These are phyloP conservation scores for Lentinus brumalis DNA, from an alignment of 768 basidiomycete genomes.

Conservation along the genomic window DNA sequence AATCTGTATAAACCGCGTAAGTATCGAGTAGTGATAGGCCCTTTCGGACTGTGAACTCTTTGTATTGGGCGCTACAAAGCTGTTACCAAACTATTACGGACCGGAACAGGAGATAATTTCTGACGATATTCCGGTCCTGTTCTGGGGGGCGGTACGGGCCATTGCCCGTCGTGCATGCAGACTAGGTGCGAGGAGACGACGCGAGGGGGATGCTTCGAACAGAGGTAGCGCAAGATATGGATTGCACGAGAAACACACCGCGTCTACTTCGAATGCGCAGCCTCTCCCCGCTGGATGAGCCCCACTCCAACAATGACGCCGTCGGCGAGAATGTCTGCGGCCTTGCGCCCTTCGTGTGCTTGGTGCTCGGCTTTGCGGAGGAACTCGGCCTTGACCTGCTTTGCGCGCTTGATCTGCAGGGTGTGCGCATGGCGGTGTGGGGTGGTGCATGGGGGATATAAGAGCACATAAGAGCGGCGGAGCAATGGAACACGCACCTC, in stretches of 20 bases:
- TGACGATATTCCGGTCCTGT: too few species aligned
- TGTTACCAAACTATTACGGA: too few species aligned
- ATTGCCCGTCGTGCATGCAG: too few species aligned
- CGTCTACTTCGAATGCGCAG: constrained; percentile 17
- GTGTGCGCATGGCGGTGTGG: neutral
- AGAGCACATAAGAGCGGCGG: neutral
- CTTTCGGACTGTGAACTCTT: too few species aligned
- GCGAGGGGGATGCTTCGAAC: too few species aligned
- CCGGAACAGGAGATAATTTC: too few species aligned
- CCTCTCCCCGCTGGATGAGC: constrained; percentile 60
- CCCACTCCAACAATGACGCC: constrained; percentile 78
- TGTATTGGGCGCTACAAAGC: too few species aligned
- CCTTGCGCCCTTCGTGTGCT: constrained; percentile 69
- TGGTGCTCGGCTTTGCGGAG: constrained; percentile 65
- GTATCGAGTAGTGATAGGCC: too few species aligned
- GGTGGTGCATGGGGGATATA: neutral
- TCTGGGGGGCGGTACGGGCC: too few species aligned
- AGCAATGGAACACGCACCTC: constrained; percentile 60
- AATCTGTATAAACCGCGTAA: too few species aligned
- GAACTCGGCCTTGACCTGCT: constrained; percentile 71
- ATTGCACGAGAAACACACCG: constrained; percentile 2
- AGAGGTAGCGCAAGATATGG: neutral
- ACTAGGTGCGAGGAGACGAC: too few species aligned
- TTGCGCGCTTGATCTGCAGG: constrained; percentile 61
- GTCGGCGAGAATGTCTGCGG: constrained; percentile 69